Conservation (phyloP, 495 filamentous ascomycete species). For the Penicillium cosmopolitanum region DNA sequence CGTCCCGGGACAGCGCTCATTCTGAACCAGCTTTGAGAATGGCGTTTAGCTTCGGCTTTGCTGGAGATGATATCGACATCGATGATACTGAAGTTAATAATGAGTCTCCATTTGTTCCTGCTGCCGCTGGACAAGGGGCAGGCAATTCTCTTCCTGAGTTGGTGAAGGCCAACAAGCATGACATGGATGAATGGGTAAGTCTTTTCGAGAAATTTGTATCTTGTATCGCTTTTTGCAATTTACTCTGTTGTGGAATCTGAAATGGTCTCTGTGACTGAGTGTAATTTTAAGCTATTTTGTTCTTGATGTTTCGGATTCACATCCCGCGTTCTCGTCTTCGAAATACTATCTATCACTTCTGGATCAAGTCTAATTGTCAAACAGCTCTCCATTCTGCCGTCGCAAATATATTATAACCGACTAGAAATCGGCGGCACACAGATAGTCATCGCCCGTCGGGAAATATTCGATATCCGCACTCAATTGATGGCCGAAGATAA, state of each 20-base stretch:
- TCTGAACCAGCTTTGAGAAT: conserved; percentile 13
- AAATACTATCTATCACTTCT: conserved; percentile 3
- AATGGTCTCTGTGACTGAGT: no score
- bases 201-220: neutral
- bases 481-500: conserved; percentile 91
- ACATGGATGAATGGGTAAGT: conserved; percentile 52
- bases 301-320: no score
- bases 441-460: conserved; percentile 73
- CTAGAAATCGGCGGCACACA: conserved; percentile 53
- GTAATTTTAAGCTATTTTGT: no score
- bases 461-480: conserved; percentile 90
- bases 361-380: conserved; percentile 43
- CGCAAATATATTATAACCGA: conserved; percentile 73
- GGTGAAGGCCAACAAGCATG: conserved; percentile 44
- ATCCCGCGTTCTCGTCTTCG: neutral
- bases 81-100: conserved; percentile 47
- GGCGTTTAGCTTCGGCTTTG: conserved; percentile 79
- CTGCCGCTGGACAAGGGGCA: conserved; percentile 7
- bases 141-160: conserved; percentile 33
- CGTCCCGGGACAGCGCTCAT: neutral
- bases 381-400: conserved; percentile 74
- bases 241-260: no score
- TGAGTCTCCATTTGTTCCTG: conserved; percentile 16
- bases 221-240: conserved; percentile 1
- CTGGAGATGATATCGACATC: conserved; percentile 81